Conservation (phyloP, 345 rosid genomes). For the Anastatica hierochuntica region DNA sequence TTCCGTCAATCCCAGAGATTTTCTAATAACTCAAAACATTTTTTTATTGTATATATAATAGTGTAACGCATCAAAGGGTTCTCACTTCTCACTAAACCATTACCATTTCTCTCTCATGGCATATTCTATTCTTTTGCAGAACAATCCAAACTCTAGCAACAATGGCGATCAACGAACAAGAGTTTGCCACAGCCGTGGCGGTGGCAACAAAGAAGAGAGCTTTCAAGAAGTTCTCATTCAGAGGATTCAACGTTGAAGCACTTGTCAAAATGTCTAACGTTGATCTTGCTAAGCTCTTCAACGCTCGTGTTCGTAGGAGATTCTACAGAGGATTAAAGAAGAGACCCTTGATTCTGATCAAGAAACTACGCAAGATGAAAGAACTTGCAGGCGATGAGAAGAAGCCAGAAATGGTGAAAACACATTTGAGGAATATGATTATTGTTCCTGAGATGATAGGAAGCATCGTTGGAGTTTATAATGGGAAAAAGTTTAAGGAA, state of each 20-base stretch:
- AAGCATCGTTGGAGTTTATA: too few species aligned
- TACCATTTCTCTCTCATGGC: conserved; percentile 14
- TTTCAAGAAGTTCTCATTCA: conserved; percentile 71
- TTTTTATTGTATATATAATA: not conserved
- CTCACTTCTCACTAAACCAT: too few species aligned
- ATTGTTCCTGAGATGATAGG: too few species aligned
- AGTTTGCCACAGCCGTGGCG: conserved; percentile 32
- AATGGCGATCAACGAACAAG: conserved; percentile 41
- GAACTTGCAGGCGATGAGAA: conserved; percentile 42
- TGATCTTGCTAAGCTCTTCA: conserved; percentile 54
- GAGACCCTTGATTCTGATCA: conserved; percentile 45
- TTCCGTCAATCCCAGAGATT: not conserved
- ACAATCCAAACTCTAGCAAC: not conserved
- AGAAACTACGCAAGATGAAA: conserved; percentile 56
- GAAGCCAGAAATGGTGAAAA: conserved; percentile 60
- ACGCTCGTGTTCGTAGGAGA: conserved; percentile 66
- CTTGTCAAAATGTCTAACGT: conserved; percentile 58
- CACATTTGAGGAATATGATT: conserved; percentile 67
- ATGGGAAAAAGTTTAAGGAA: too few species aligned
- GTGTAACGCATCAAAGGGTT: not conserved
- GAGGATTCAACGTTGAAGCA: conserved; percentile 68
- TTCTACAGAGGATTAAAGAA: conserved; percentile 59
- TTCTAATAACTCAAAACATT: not conserved
- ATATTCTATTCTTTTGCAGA: conserved; percentile 4
- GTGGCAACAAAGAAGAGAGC: conserved; percentile 59